These are phyloP conservation scores for Lycium ferocissimum DNA, from an alignment of 257 asterid genomes.

Conservation along the genomic window DNA sequence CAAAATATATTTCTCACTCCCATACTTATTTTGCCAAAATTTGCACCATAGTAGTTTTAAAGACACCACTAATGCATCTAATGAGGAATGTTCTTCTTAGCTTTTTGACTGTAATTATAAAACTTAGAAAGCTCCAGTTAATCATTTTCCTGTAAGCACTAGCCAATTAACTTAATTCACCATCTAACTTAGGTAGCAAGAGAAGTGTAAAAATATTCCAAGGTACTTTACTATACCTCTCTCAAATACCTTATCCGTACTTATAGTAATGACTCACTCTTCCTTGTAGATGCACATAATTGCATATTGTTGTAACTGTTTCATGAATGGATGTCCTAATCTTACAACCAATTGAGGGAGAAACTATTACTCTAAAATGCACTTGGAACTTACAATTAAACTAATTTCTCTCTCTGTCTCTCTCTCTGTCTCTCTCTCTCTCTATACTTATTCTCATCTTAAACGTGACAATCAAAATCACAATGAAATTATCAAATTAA, in stretches of 20 bases:
- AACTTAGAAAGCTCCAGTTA: not conserved
- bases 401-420: not conserved
- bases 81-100: constrained; percentile 12
- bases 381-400: not conserved
- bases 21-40: not conserved
- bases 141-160: constrained; percentile 10
- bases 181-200: not conserved
- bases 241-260: not conserved
- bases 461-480: not conserved
- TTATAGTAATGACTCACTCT: constrained; percentile 2
- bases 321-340: not conserved
- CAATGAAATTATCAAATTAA: constrained; percentile 1
- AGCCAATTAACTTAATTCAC: not conserved
- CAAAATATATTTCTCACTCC: not conserved
- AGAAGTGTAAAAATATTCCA: not conserved
- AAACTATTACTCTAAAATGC: not conserved
- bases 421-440: no score
- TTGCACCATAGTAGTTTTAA: not conserved
- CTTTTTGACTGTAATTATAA: not conserved
- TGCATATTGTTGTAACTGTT: not conserved
- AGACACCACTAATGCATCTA: constrained; percentile 3
- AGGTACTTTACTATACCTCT: not conserved
- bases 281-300: constrained; percentile 3
- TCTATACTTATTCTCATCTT: constrained; percentile 1
- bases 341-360: not conserved